These are phyloP conservation scores for Aureobasidium sp. DNA, from an alignment of 2,329 filamentous ascomycete genomes.

Conservation along the genomic window DNA sequence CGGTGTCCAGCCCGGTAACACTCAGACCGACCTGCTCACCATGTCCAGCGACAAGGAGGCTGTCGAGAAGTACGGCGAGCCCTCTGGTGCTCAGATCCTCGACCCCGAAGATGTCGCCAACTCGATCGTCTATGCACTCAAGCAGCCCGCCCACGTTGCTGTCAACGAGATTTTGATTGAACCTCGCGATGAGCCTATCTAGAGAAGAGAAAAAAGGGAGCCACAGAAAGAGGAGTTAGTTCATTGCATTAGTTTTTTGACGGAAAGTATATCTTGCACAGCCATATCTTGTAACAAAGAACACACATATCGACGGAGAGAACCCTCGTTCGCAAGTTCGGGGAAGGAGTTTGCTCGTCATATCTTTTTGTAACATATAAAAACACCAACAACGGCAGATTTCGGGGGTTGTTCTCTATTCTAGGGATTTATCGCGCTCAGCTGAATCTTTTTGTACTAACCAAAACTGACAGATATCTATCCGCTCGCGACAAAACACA, in stretches of 20 bases:
- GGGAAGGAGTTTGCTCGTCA: neutral
- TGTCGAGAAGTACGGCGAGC: conserved; percentile 70
- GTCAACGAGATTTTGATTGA: conserved; percentile 78
- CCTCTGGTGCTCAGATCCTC: conserved; percentile 68
- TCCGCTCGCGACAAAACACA: neutral
- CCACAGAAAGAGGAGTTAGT: neutral
- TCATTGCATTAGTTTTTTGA: neutral
- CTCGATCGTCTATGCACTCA: conserved; percentile 66
- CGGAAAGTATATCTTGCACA: neutral
- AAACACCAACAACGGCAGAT: neutral
- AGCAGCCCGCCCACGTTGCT: conserved; percentile 66
- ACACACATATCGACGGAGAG: neutral
- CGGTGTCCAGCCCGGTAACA: conserved; percentile 70
- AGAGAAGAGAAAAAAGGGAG: neutral
- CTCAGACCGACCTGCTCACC: conserved; percentile 62
- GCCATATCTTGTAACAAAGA: neutral
- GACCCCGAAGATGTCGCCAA: conserved; percentile 65
- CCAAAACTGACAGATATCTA: neutral
- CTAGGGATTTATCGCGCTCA: neutral
- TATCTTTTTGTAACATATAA: neutral
- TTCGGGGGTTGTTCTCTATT: neutral
- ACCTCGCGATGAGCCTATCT: conserved; percentile 69
- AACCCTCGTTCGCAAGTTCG: neutral
- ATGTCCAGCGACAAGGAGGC: conserved; percentile 73
- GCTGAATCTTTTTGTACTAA: neutral